Evolutionary conservation across 1,139 yeast species (phyloP).

Genomic region (Hemisphaericaspora xylofermentans): DNA sequence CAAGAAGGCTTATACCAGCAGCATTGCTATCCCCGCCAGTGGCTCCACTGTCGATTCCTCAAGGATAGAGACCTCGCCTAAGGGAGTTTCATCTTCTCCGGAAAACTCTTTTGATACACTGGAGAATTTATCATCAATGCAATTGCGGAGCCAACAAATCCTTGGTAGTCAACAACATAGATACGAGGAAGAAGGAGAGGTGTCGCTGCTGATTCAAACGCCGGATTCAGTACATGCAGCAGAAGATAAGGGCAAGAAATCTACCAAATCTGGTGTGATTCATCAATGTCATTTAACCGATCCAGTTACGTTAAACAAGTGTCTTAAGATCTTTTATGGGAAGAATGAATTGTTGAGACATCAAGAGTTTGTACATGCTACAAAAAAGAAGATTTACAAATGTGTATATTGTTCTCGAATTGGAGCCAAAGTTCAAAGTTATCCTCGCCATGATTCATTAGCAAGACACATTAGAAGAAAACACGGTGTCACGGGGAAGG

Average conservation of each 20-base stretch:
- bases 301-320: constrained; percentile 31
- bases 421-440: constrained; percentile 42
- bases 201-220: too few species aligned
- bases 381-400: constrained; percentile 43
- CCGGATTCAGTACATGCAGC: neutral
- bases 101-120: neutral
- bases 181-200: neutral
- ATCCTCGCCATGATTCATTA: constrained; percentile 48
- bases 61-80: neutral
- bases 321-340: constrained; percentile 46
- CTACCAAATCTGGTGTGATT: constrained; percentile 31
- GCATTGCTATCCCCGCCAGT: neutral
- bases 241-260: constrained; percentile 21
- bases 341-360: constrained; percentile 46
- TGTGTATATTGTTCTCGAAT: constrained; percentile 43
- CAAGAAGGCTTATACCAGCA: neutral
- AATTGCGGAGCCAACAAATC: neutral
- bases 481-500: constrained; percentile 48
- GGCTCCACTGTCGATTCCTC: neutral
- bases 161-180: neutral
- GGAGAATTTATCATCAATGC: neutral
- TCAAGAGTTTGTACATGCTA: constrained; percentile 51
- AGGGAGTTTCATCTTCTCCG: neutral
- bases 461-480: constrained; percentile 48
- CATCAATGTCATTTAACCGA: constrained; percentile 47